Conservation (phyloP, 2,329 filamentous ascomycete species). For the Aspergillus quadrilineatus region DNA sequence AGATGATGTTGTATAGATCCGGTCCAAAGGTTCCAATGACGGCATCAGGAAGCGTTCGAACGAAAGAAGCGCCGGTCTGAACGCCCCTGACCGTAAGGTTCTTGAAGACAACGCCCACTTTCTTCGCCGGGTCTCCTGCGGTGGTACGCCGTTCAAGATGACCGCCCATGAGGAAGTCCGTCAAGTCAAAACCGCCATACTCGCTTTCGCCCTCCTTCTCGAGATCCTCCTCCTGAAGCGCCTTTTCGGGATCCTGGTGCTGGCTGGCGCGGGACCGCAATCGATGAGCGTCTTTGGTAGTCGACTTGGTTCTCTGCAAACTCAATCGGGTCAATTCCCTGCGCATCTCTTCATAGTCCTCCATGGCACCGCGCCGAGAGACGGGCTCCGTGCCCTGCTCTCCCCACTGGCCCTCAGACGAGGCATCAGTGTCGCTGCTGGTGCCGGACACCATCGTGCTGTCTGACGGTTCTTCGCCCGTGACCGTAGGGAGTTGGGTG, state of each 20-base stretch:
- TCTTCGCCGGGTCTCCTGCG: conserved; percentile 66
- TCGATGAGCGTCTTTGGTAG: conserved; percentile 28
- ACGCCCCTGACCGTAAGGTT: conserved; percentile 72
- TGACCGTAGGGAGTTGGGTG: conserved; percentile 8
- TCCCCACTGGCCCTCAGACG: conserved; percentile 59
- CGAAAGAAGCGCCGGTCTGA: conserved; percentile 65
- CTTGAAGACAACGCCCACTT: conserved; percentile 74
- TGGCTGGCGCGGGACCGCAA: conserved; percentile 30
- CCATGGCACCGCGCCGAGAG: conserved; percentile 55
- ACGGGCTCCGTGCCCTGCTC: conserved; percentile 59
- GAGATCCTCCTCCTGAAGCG: conserved; percentile 42
- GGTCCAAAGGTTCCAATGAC: conserved; percentile 77
- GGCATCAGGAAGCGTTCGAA: conserved; percentile 71
- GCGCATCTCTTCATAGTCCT: conserved; percentile 59
- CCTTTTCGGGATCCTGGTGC: conserved; percentile 46
- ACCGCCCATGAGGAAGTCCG: conserved; percentile 69
- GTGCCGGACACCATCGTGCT: conserved; percentile 16
- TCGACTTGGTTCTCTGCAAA: conserved; percentile 38
- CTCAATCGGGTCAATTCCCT: conserved; percentile 56
- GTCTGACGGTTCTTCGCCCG: conserved; percentile 14
- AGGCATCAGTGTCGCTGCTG: conserved; percentile 20
- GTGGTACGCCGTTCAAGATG: conserved; percentile 72
- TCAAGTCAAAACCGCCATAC: conserved; percentile 61
- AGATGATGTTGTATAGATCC: conserved; percentile 68
- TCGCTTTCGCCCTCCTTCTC: conserved; percentile 20